Percentiles rank a stretch among this genome's conserved stretches.
phyloP scores from a whole-genome alignment of 2,329 filamentous ascomycete genomes.

The Pseudocercospora fuligena region DNA sequence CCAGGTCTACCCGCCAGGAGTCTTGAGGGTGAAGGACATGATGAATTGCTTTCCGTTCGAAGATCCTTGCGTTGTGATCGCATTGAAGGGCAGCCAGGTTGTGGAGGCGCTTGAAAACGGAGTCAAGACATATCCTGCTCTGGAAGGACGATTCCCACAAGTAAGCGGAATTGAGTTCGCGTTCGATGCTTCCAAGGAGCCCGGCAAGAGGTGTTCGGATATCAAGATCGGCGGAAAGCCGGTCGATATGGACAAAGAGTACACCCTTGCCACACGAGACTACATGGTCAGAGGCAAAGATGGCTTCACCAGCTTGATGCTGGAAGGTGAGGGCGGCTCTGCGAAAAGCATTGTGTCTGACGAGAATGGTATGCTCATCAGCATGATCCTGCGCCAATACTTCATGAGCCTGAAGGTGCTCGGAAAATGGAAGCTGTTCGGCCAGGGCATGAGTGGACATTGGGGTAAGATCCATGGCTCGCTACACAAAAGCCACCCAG shows the following conservation, averaged over 20 bases:
- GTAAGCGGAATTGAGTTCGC: slow-evolving; percentile 81
- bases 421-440: slow-evolving; percentile 77
- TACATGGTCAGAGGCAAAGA: slow-evolving; percentile 85
- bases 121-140: slow-evolving; percentile 77
- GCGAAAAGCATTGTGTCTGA: slow-evolving; percentile 81
- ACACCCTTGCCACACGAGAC: slow-evolving; percentile 77
- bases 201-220: slow-evolving; percentile 66
- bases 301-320: slow-evolving; percentile 77
- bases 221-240: slow-evolving; percentile 65
- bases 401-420: slow-evolving; percentile 85
- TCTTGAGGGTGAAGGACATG: slow-evolving; percentile 68
- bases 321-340: slow-evolving; percentile 73
- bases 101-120: slow-evolving; percentile 83
- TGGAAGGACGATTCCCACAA: slow-evolving; percentile 83
- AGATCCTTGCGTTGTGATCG: slow-evolving; percentile 81
- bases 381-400: slow-evolving; percentile 85
- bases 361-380: slow-evolving; percentile 85
- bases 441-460: slow-evolving; percentile 64
- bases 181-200: slow-evolving; percentile 67
- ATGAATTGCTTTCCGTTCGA: slow-evolving; percentile 76
- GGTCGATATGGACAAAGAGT: slow-evolving; percentile 67
- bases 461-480: slow-evolving; percentile 70
- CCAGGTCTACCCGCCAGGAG: slow-evolving; percentile 82
- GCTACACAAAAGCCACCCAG: slow-evolving; percentile 57
- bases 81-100: slow-evolving; percentile 72